Percentiles rank a stretch among this genome's conserved stretches.
These are phyloP conservation scores for Debaryomycetaceae sp. DNA, from an alignment of 1,139 yeast genomes.

Conservation along the genomic window DNA sequence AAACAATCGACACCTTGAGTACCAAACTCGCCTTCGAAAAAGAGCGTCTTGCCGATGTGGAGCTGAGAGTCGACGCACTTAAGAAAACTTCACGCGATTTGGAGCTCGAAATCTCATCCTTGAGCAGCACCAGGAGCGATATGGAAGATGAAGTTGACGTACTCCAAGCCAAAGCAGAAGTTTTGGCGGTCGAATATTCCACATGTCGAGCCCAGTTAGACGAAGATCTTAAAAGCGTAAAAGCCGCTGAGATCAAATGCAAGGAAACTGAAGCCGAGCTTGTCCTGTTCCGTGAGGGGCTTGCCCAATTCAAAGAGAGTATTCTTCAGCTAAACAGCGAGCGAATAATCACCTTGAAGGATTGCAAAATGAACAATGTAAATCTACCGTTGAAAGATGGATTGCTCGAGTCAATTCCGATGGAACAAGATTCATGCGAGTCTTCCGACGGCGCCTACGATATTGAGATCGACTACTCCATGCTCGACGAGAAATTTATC, in stretches of 20 bases:
- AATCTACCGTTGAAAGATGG: conserved; percentile 58
- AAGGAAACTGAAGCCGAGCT: conserved; percentile 26
- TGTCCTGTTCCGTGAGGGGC: conserved; percentile 17
- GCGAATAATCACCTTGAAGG: conserved; percentile 50
- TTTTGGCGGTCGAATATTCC: conserved; percentile 23
- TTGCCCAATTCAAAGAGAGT: conserved; percentile 38
- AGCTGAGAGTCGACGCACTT: conserved; percentile 30
- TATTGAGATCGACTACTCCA: conserved; percentile 46
- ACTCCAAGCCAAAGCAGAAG: conserved; percentile 40
- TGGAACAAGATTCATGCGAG: conserved; percentile 27
- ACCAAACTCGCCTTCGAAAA: conserved; percentile 57
- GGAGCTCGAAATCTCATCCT: conserved; percentile 20
- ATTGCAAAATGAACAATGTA: conserved; percentile 67
- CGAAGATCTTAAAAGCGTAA: conserved; percentile 13
- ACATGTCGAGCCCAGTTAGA: conserved; percentile 12
- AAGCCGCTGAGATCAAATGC: conserved; percentile 19
- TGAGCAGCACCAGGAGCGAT: conserved; percentile 18
- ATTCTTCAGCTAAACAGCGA: conserved; percentile 47
- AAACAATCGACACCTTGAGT: conserved; percentile 50
- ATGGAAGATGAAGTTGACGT: conserved; percentile 30
- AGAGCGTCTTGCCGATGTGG: conserved; percentile 42
- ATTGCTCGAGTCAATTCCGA: conserved; percentile 38
- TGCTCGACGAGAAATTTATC: conserved; percentile 36
- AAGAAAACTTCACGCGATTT: conserved; percentile 20
- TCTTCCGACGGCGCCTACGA: conserved; percentile 31